Evolutionary conservation across 352 stramenopile genomes (phyloP).

Genomic region (Pythium utonaiense): DNA sequence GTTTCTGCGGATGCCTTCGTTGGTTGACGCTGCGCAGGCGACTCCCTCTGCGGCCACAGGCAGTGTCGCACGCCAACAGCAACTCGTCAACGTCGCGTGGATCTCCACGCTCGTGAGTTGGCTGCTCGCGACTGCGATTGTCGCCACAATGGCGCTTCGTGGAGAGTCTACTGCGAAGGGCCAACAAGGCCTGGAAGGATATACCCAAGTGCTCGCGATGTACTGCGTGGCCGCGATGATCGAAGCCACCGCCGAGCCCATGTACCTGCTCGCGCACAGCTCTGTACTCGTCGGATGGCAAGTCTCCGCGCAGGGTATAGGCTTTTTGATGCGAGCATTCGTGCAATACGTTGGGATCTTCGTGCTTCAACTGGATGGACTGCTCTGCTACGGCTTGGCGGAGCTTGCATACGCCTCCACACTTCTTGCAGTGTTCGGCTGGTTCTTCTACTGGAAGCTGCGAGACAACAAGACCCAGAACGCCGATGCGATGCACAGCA

Average conservation of each 20-base stretch:
- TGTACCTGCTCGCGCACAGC: constrained; percentile 78
- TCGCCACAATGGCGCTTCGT: constrained; percentile 21
- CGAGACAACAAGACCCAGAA: constrained; percentile 10
- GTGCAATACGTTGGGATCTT: constrained; percentile 75
- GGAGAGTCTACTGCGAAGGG: neutral
- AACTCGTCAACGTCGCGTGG: constrained; percentile 77
- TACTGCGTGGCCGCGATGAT: constrained; percentile 78
- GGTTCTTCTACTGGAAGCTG: constrained; percentile 56
- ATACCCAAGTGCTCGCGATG: constrained; percentile 57
- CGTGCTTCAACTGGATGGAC: constrained; percentile 44
- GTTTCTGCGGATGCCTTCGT: constrained; percentile 73
- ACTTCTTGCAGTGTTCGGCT: constrained; percentile 51
- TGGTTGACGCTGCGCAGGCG: constrained; percentile 28
- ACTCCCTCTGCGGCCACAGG: neutral
- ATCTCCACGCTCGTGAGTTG: constrained; percentile 65
- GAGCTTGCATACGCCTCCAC: constrained; percentile 72
- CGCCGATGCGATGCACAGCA: constrained; percentile 41
- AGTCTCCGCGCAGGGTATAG: constrained; percentile 68
- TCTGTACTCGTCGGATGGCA: constrained; percentile 83
- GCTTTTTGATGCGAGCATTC: constrained; percentile 63
- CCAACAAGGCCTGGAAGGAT: constrained; percentile 32
- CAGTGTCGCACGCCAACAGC: constrained; percentile 35
- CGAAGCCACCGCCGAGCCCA: constrained; percentile 74
- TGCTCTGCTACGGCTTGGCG: constrained; percentile 69
- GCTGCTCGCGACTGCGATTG: constrained; percentile 35